phyloP scores from a whole-genome alignment of 23 red algal species.

The Gracilariopsis chorda region DNA sequence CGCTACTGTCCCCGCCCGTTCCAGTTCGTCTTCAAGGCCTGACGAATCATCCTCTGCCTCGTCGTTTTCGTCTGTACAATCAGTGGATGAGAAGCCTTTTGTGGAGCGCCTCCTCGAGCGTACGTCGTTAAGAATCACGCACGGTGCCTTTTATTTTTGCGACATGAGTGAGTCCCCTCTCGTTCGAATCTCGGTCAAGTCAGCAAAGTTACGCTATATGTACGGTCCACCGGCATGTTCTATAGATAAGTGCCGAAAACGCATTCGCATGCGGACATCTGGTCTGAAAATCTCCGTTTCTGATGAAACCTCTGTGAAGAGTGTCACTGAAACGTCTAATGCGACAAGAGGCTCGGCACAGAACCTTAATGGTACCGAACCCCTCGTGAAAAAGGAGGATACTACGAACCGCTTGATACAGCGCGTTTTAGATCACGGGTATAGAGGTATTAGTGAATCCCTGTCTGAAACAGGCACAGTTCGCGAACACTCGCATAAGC shows the following conservation, averaged over 20 bases:
- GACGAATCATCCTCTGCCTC: background rate
- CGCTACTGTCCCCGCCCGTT: background rate
- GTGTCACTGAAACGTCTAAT: background rate
- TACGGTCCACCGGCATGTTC: conserved; percentile 46
- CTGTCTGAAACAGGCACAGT: background rate
- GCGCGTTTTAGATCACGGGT: conserved; percentile 10
- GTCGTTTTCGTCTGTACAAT: conserved; percentile 33
- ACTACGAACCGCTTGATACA: conserved; percentile 57
- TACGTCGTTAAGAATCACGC: conserved; percentile 29
- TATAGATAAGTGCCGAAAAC: conserved; percentile 40
- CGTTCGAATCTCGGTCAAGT: conserved; percentile 36
- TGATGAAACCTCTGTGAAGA: background rate
- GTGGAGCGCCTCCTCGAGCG: conserved; percentile 27
- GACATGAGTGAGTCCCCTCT: conserved; percentile 61
- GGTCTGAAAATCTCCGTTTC: conserved; percentile 27
- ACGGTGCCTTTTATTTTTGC: conserved; percentile 60
- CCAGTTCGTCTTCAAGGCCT: background rate
- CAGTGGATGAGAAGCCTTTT: conserved; percentile 49
- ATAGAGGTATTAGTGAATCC: conserved; percentile 17
- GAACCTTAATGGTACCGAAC: background rate
- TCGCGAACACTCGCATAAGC: background rate
- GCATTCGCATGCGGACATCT: conserved; percentile 31
- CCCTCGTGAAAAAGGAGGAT: too few species aligned
- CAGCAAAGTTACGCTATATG: conserved; percentile 44
- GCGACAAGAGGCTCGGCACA: background rate